These are phyloP conservation scores for Lichtheimia corymbifera DNA, from an alignment of 371 early-diverging fungal genomes.

Conservation along the genomic window DNA sequence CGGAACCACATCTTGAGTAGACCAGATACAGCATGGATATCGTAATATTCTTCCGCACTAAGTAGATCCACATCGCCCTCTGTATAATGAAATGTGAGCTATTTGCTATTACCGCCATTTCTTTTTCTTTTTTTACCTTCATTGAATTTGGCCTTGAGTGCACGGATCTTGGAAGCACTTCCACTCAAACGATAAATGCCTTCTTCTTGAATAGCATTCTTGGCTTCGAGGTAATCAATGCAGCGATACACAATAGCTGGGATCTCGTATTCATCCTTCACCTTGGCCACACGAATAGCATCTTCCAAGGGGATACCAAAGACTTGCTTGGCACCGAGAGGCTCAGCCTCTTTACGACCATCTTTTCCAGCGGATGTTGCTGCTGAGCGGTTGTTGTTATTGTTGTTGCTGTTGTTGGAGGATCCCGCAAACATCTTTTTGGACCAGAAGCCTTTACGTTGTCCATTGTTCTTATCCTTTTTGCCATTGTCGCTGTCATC, in stretches of 20 bases:
- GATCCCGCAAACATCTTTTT: constrained; percentile 32
- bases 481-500: constrained; percentile 10
- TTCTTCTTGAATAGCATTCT: constrained; percentile 83
- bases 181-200: constrained; percentile 95
- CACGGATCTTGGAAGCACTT: constrained; percentile 66
- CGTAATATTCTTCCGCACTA: constrained; percentile 61
- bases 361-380: not conserved
- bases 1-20: constrained; percentile 90
- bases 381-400: constrained; percentile 11
- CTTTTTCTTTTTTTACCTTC: constrained; percentile 25
- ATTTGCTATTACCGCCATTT: not conserved
- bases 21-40: constrained; percentile 92
- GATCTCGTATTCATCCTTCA: constrained; percentile 75
- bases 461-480: constrained; percentile 24
- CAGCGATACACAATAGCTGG: constrained; percentile 94
- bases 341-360: constrained; percentile 9
- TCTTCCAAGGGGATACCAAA: constrained; percentile 76
- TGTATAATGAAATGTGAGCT: not conserved
- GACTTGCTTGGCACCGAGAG: constrained; percentile 48
- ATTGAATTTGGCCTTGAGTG: constrained; percentile 82
- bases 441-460: constrained; percentile 28
- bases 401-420: constrained; percentile 4
- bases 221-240: constrained; percentile 91
- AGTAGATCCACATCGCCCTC: constrained; percentile 47
- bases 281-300: constrained; percentile 60